phyloP scores from a whole-genome alignment of 805 yeast species.

The Spathaspora passalidarum region DNA sequence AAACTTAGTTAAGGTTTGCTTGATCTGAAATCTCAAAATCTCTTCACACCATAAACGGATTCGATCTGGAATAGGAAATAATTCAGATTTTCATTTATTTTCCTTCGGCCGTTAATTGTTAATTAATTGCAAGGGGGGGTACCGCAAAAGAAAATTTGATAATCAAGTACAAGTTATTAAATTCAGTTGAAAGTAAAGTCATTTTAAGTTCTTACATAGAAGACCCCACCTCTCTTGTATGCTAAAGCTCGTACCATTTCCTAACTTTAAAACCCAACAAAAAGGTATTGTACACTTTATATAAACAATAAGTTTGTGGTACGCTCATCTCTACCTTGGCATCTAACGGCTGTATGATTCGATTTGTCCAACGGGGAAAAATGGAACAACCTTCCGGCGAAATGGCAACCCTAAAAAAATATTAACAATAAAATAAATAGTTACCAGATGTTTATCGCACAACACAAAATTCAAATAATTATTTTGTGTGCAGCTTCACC shows the following conservation, averaged over 20 bases:
- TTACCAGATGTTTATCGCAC: background rate
- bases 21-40: no score
- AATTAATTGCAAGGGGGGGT: no score
- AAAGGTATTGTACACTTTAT: background rate
- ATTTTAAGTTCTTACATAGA: no score
- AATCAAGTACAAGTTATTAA: no score
- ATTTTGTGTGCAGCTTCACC: background rate
- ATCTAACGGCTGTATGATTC: background rate
- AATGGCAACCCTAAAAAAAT: background rate
- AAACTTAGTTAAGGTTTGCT: no score
- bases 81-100: no score
- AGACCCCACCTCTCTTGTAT: no score
- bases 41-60: no score
- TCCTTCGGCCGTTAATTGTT: no score
- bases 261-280: background rate
- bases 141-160: no score
- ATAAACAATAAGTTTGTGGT: background rate
- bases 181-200: no score
- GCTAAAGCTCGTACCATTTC: background rate
- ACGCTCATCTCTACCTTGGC: background rate
- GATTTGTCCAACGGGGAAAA: background rate
- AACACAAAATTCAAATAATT: background rate
- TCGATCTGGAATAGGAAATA: no score
- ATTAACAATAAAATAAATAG: background rate
- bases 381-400: conserved; percentile 1